phyloP scores from a whole-genome alignment of 768 basidiomycete species.

The Steccherinum ochraceum region DNA sequence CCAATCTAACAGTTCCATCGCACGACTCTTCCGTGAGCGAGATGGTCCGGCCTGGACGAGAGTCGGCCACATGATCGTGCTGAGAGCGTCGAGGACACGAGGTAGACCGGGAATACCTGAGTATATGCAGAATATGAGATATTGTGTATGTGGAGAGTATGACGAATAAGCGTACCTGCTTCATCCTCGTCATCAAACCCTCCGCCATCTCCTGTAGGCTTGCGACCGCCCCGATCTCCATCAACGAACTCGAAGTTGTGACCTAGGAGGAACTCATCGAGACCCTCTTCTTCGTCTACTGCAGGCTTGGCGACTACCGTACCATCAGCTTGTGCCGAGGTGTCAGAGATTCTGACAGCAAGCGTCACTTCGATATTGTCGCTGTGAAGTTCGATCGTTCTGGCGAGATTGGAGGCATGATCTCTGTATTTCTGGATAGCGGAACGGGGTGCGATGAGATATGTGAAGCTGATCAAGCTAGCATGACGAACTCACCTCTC shows the following conservation, averaged over 20 bases:
- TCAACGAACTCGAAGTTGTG: constrained; percentile 78
- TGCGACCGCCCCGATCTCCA: constrained; percentile 26
- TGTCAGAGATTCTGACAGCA: constrained; percentile 48
- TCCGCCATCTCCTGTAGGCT: constrained; percentile 13
- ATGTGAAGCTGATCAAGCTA: neutral
- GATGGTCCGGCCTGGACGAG: constrained; percentile 43
- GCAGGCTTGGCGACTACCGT: neutral
- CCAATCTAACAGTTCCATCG: constrained; percentile 35
- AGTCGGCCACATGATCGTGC: constrained; percentile 87
- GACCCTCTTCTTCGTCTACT: constrained; percentile 42
- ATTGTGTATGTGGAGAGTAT: neutral
- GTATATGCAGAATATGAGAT: neutral
- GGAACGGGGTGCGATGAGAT: no score
- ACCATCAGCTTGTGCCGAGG: constrained; percentile 18
- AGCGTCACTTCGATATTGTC: constrained; percentile 57
- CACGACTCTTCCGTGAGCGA: constrained; percentile 21
- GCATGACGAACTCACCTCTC: constrained; percentile 45
- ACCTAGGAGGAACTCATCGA: constrained; percentile 61
- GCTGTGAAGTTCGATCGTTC: constrained; percentile 42
- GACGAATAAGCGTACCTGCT: constrained; percentile 12
- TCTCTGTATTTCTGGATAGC: constrained; percentile 58
- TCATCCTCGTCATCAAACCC: constrained; percentile 14
- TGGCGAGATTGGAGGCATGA: constrained; percentile 43
- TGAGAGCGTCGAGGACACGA: constrained; percentile 71
- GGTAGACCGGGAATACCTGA: constrained; percentile 39